Base-by-base conservation (phyloP, 2,329 filamentous ascomycete genomes). In the Pseudogymnoascus sp. region DNA sequence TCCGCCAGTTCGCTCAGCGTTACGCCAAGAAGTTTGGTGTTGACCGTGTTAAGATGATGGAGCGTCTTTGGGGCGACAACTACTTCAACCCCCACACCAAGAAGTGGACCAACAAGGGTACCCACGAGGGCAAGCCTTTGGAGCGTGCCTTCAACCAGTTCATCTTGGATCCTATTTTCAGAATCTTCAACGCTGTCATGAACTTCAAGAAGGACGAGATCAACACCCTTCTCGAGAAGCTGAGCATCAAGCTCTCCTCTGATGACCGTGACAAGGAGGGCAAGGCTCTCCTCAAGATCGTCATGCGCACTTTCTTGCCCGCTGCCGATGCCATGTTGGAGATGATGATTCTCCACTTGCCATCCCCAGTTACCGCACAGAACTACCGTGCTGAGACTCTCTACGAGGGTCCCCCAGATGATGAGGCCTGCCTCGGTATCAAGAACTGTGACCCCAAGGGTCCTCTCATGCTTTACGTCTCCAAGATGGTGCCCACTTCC, bases 1-100 rank as follows among this genome's bases (percentile, higher is more conserved):
- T 97, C 83, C 91, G 95, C 76, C 95, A 99, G 81, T 99, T 99
- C 81, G 95, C 95, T 73, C 80, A 86, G 77, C 88, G 89, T 75
- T 99, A 99, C 80, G 90, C 93, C 81, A 97, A 97, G 92, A 99
- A 99, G 84, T 99, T 99, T 75, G 95, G 95, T 89, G 95, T 99
- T 74, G 93, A 99, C 88, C 93, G 93, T 81, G 89, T 88, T 84
- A 97, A 97, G 91, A 97, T 99, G 95, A 96, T 97, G 90, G 91
- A 97, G 85, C 92, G 95, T 88, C 91, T 99, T 72, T 99, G 95
- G 95, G 95, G 95, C 72, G 95, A 99, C 88, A 97, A 92, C 87
- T 99, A 86, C 88, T 99, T 99, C 90, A 97, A 99, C 87, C 91
- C 95, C 73, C 86, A 91, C 83, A 99, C 95, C 85, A 99, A 97